phyloP scores from a whole-genome alignment of 2,329 filamentous ascomycete genomes.

The Diplodia corticola region DNA sequence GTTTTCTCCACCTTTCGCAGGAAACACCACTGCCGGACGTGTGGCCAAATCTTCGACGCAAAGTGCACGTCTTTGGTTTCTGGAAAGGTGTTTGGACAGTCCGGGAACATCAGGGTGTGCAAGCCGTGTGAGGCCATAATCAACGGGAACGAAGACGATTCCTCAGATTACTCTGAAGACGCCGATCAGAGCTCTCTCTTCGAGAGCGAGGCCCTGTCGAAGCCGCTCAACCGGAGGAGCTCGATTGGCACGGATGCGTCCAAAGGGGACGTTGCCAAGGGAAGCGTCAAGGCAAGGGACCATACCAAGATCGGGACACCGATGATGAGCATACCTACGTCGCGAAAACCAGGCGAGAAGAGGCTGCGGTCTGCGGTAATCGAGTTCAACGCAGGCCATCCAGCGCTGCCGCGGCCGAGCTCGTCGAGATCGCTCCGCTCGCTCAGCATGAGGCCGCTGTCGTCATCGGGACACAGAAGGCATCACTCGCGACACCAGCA shows the following conservation, averaged over 20 bases:
- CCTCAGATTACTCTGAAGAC: constrained; percentile 86
- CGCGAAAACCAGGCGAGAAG: constrained; percentile 65
- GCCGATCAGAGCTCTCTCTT: constrained; percentile 64
- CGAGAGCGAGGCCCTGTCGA: constrained; percentile 31
- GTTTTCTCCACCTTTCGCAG: constrained; percentile 90
- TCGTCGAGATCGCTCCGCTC: constrained; percentile 89
- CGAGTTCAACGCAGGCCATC: constrained; percentile 77
- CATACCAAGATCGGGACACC: constrained; percentile 53
- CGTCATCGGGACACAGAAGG: constrained; percentile 74
- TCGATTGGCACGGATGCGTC: constrained; percentile 29
- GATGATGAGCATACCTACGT: constrained; percentile 66
- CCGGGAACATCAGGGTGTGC: constrained; percentile 82
- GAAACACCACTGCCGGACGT: constrained; percentile 93
- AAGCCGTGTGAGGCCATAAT: constrained; percentile 91
- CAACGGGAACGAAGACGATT: constrained; percentile 84
- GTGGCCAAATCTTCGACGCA: constrained; percentile 97
- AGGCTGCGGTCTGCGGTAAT: constrained; percentile 85
- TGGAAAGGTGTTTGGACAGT: constrained; percentile 83
- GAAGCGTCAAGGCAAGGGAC: constrained; percentile 31
- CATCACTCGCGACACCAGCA: constrained; percentile 87
- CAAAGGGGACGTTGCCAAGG: constrained; percentile 21
- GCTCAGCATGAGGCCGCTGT: constrained; percentile 68
- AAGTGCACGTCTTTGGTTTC: constrained; percentile 93
- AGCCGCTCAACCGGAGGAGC: constrained; percentile 9
- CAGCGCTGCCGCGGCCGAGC: constrained; percentile 78